phyloP scores from a whole-genome alignment of 352 stramenopile species.

The Phytophthora megakarya region DNA sequence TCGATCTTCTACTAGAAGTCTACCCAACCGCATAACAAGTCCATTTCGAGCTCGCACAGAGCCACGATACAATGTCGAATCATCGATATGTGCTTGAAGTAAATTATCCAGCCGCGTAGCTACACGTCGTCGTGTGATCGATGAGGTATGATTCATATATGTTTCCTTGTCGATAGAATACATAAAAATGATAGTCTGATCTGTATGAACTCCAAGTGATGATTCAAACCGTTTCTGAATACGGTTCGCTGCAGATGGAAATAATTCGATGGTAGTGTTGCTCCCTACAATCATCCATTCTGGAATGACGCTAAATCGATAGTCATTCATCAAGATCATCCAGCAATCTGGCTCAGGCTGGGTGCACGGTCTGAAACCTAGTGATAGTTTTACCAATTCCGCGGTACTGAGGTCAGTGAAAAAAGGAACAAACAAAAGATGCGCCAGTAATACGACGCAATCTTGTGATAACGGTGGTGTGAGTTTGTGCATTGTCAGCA shows the following conservation, averaged over 20 bases:
- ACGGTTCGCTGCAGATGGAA: constrained; percentile 6
- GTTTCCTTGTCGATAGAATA: constrained; percentile 19
- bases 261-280: not conserved
- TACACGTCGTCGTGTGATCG: constrained; percentile 17
- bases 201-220: not conserved
- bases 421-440: constrained; percentile 34
- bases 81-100: constrained; percentile 16
- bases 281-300: constrained; percentile 25
- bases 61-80: constrained; percentile 9
- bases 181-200: constrained; percentile 1
- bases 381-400: constrained; percentile 35
- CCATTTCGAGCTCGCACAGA: constrained; percentile 16
- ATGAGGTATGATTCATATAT: constrained; percentile 12
- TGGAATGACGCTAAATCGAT: constrained; percentile 17
- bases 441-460: constrained; percentile 22
- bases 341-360: constrained; percentile 1
- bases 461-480: constrained; percentile 20
- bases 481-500: constrained; percentile 7
- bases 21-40: constrained; percentile 24
- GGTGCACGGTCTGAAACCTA: constrained; percentile 29
- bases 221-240: constrained; percentile 20
- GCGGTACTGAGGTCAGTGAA: constrained; percentile 33
- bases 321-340: constrained; percentile 11
- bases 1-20: constrained; percentile 40
- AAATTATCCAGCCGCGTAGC: constrained; percentile 15